Percentiles rank a stretch among this genome's conserved stretches.
Conservation (phyloP, 768 basidiomycete species). For the Rhodotorula babjevae region DNA sequence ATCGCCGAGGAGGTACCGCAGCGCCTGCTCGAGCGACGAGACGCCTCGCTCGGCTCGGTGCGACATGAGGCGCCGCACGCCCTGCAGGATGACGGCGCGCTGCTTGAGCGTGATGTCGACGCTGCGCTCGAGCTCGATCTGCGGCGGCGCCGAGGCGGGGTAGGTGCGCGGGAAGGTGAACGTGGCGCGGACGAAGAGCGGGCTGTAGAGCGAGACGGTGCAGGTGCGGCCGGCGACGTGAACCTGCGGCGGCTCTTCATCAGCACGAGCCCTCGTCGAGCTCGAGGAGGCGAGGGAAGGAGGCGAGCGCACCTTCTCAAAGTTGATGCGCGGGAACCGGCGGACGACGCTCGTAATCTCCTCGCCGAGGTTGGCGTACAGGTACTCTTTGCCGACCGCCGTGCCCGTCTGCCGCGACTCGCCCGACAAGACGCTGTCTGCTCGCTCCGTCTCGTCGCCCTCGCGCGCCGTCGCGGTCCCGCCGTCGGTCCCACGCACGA, state of each 20-base stretch:
- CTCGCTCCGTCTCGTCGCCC: conserved; percentile 30
- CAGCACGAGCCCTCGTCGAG: too few species aligned
- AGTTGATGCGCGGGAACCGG: conserved; percentile 69
- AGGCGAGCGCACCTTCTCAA: conserved; percentile 64
- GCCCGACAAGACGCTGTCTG: conserved; percentile 12
- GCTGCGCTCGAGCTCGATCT: conserved; percentile 75
- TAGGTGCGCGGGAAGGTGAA: conserved; percentile 85
- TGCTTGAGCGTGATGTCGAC: conserved; percentile 72
- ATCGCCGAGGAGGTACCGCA: conserved; percentile 71
- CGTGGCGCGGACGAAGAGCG: conserved; percentile 64
- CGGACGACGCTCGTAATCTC: conserved; percentile 56
- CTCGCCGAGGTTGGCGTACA: conserved; percentile 32
- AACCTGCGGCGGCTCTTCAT: conserved; percentile 42
- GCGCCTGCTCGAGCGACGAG: conserved; percentile 77
- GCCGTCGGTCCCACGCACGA: conserved; percentile 25
- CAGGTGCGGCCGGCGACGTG: conserved; percentile 60
- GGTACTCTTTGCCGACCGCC: conserved; percentile 38
- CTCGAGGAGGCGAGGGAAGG: not conserved
- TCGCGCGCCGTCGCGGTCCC: conserved; percentile 35
- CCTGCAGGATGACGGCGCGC: conserved; percentile 71
- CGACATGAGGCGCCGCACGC: conserved; percentile 67
- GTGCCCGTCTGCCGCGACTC: conserved; percentile 32
- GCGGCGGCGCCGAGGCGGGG: conserved; percentile 63
- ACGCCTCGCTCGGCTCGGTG: conserved; percentile 46
- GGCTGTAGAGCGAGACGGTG: conserved; percentile 78